These are phyloP conservation scores for Dissophora ornata DNA, from an alignment of 192 early-diverging fungal species.

Conservation along the genomic window DNA sequence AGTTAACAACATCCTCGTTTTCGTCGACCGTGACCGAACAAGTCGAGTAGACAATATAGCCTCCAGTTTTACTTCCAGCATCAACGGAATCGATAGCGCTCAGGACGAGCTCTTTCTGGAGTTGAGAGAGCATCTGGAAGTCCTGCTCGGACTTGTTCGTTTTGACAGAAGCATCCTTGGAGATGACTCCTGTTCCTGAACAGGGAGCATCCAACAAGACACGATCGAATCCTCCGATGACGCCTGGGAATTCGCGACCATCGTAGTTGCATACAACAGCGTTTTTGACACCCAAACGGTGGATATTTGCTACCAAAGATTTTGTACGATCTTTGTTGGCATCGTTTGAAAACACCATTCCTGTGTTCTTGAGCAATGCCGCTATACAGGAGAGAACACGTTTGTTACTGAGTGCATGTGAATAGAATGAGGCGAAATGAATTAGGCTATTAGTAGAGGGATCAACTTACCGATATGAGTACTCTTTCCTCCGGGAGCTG, in stretches of 20 bases:
- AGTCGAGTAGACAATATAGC: constrained; percentile 98
- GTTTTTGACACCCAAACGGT: constrained; percentile 90
- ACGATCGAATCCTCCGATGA: constrained; percentile 98
- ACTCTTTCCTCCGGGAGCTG: constrained; percentile 98
- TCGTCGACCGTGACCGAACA: constrained; percentile 98
- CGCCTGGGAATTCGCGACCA: constrained; percentile 95
- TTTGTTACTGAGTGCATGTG: too few species aligned
- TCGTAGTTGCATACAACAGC: constrained; percentile 95
- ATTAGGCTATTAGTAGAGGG: too few species aligned
- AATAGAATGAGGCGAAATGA: too few species aligned
- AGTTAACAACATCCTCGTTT: constrained; percentile 97
- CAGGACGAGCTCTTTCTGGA: constrained; percentile 97
- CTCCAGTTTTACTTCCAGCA: constrained; percentile 92
- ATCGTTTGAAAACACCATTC: constrained; percentile 97
- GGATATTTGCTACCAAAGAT: constrained; percentile 91
- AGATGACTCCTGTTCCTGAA: constrained; percentile 98
- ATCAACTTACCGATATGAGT: constrained; percentile 81
- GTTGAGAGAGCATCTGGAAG: constrained; percentile 90
- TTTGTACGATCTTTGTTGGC: constrained; percentile 93
- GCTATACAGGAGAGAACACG: constrained; percentile 50
- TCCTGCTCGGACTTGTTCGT: constrained; percentile 94
- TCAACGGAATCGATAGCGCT: constrained; percentile 97
- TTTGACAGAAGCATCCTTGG: constrained; percentile 97
- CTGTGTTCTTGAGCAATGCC: constrained; percentile 97
- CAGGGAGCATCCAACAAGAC: constrained; percentile 99